Base-by-base conservation (phyloP, 108 stramenopile species). In the Epithemia pelagica region DNA sequence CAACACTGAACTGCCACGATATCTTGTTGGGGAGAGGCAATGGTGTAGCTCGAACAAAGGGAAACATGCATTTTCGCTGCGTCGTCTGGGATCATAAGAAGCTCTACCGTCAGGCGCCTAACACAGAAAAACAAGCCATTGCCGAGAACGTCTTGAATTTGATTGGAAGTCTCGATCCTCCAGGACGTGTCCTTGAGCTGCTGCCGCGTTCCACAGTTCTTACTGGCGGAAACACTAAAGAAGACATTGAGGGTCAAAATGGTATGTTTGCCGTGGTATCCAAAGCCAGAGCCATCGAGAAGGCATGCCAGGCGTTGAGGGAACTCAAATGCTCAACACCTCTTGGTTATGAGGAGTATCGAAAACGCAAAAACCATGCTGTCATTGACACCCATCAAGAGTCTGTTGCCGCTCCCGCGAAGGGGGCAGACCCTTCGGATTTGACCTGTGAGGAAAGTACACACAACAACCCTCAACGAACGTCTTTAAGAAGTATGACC, bases 21-120 rank as follows among this genome's bases (percentile, higher is more conserved):
- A 27, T 66, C 27, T 22, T 58, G 25, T 58, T 66, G 56, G 65
- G 65, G 10, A 26, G 65, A 58, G 65, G 65, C 52, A 58, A 58
- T 23, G 65, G 24, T 21, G 56, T 66, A 2, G 26, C 54, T 18
- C 1, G 29, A 2, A 57, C 8, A 2, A 28, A 1, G 7, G 65
- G 65, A 2, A 66, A 66, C 54, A 7, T 57, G 1, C 22, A 32
- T 51, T 66, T 55, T 23, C 65, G 65, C 5, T 24, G 23, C 1
- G 23, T 66, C 3, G 23, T 66, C 54, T 58, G 65, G 65, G 2
- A 55, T 10, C 22, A 7, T 22, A 31, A 33, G 10, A 30, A 32
- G 7, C n/a, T 22, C 7, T 63, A 63, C 32, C 29, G 18, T 21
- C 1, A 24, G 7, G 33, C 62, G 25, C 1, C 21, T 3, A 28